Conservation (phyloP, 495 filamentous ascomycete genomes). For the Neohortaea acidophila region DNA sequence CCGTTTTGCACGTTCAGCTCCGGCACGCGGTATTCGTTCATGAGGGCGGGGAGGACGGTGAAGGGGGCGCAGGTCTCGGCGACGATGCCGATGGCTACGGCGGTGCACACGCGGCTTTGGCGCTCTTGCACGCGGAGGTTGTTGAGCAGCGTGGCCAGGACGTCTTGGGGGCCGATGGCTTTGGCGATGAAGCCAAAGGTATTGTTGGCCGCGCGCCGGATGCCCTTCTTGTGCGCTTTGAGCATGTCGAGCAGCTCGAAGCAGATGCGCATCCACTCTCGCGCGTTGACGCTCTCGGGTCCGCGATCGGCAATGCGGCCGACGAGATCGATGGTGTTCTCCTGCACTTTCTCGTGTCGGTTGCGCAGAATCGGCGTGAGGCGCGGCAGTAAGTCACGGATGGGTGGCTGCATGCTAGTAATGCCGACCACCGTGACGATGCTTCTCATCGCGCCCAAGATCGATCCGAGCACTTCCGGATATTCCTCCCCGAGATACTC, state of each 20-base stretch:
- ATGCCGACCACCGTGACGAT: conserved; percentile 99
- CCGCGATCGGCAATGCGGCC: conserved; percentile 97
- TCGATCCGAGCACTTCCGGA: conserved; percentile 92
- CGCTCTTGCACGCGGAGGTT: conserved; percentile 95
- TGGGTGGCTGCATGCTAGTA: conserved; percentile 97
- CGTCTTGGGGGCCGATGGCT: conserved; percentile 95
- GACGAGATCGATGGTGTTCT: conserved; percentile 98
- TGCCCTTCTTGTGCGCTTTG: conserved; percentile 98
- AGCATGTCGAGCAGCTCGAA: conserved; percentile 99
- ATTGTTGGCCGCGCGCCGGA: conserved; percentile 96
- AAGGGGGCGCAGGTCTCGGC: conserved; percentile 99
- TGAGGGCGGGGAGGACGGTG: conserved; percentile 93
- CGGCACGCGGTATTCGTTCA: conserved; percentile 99
- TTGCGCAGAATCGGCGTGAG: conserved; percentile 95
- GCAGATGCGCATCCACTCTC: conserved; percentile 99
- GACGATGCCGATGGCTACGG: conserved; percentile 98
- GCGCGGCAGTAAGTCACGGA: conserved; percentile 87
- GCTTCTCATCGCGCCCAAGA: conserved; percentile 82
- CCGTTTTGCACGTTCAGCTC: conserved; percentile 99
- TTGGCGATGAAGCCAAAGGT: conserved; percentile 99
- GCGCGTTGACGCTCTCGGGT: conserved; percentile 84
- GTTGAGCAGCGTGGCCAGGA: conserved; percentile 87
- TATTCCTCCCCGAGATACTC: conserved; percentile 99
- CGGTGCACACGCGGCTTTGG: conserved; percentile 94
- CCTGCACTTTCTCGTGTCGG: conserved; percentile 98